Conservation (phyloP, 805 yeast species). For the Wickerhamiella siamensis region DNA sequence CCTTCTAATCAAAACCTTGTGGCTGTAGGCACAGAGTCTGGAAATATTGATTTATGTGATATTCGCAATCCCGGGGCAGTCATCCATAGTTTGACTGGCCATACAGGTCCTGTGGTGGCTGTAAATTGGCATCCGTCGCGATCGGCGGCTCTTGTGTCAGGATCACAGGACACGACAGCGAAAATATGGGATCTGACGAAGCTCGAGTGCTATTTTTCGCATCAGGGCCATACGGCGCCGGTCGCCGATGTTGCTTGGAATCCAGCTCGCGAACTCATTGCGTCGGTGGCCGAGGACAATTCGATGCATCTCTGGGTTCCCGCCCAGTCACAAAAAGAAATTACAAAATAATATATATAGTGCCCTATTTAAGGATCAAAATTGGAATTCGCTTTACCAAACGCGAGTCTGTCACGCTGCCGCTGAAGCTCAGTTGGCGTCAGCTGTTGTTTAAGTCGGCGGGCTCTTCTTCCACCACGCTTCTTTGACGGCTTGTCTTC, state of each 20-base stretch:
- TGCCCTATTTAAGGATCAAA: neutral
- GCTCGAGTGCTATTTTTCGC: slow-evolving; percentile 37
- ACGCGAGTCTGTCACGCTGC: slow-evolving; percentile 72
- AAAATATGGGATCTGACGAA: slow-evolving; percentile 18
- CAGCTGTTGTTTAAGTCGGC: slow-evolving; percentile 70
- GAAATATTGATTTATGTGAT: slow-evolving; percentile 51
- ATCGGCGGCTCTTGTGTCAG: slow-evolving; percentile 43
- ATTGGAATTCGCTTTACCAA: slow-evolving; percentile 33
- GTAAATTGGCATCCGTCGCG: slow-evolving; percentile 57
- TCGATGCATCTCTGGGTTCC: slow-evolving; percentile 83
- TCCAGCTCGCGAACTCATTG: slow-evolving; percentile 37
- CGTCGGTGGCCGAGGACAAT: slow-evolving; percentile 74
- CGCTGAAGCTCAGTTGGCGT: slow-evolving; percentile 67
- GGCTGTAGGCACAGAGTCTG: slow-evolving; percentile 55
- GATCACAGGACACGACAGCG: slow-evolving; percentile 46
- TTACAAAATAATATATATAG: neutral
- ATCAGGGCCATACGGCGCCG: slow-evolving; percentile 79
- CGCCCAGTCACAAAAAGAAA: too few species aligned
- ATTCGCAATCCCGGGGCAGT: slow-evolving; percentile 32
- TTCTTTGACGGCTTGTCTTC: slow-evolving; percentile 62
- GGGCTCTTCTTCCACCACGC: slow-evolving; percentile 70
- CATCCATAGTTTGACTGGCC: slow-evolving; percentile 25
- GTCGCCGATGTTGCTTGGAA: slow-evolving; percentile 81
- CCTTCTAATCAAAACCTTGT: slow-evolving; percentile 39
- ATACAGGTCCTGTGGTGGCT: slow-evolving; percentile 44